Evolutionary conservation across 2,329 filamentous ascomycete species (phyloP), one percentile per base, ranked within the genome.

Genomic region (Fonsecaea pedrosoi): DNA sequence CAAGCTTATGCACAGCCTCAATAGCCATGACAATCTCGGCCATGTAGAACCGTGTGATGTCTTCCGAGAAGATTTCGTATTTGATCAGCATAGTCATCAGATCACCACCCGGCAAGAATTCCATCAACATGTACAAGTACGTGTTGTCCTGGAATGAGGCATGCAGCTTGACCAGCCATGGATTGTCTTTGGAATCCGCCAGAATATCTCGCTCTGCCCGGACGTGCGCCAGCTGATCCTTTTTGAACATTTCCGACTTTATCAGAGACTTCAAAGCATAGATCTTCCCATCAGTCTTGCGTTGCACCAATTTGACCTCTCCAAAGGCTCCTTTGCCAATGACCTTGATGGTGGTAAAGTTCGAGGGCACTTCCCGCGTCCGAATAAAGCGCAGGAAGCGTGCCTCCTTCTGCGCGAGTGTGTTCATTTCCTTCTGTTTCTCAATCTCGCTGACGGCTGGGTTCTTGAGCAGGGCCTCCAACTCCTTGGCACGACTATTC

Each of bases 11-110:
- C 50, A 99, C 95, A 13, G 95, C 95, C 77, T 99, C 95, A 73
- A 99, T 98, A n/a, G 95, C 95, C 76, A 98, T 86, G 30, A 97
- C 92, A 74, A 98, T 94, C 79, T 99, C 94, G 30, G 95, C 95
- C 87, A 99, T 99, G 81, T 99, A 99, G 81, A 99, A 99, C 18
- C 95, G 89, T 35, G 95, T 99, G 73, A 99, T 98, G 73, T 99
- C 95, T 79, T 98, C 94, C 0, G 93, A 96, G 79, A 99, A 99
- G 78, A 99, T 97, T 79, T 99, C 95, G 77, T 99, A 99, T 85
- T 98, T 99, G 83, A 99, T 99, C 73, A 99, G 85, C 95, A 99
- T 99, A 3, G 95, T 99, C 95, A 99, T 99, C 78, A 99, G 81
- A 82, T 99, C 95, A 79, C 95, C 95, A 79, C 95, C 95, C 7